Evolutionary conservation across 2,329 filamentous ascomycete species (phyloP), one percentile per base, ranked within the genome.

Genomic region (Fusarium sp.): DNA sequence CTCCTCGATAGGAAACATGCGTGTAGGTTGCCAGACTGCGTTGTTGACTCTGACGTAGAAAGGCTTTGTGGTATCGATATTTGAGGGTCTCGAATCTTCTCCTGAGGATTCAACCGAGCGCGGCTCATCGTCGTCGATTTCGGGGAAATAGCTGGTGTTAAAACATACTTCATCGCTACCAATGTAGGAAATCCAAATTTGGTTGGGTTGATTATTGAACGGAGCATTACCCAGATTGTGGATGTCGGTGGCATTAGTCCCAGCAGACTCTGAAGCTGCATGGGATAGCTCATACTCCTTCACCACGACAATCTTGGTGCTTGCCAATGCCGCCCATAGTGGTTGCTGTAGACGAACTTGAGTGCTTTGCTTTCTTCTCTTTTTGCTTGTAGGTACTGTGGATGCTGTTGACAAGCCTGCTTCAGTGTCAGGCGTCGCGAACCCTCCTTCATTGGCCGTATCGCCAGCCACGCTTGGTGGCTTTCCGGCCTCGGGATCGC

Each of bases 271-370:
- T 56, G 88, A 87, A 62, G 90, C 87, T 59, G 90, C 89, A 77
- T 92, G 89, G 70, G 92, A 95, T 77, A 96, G 87, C 80, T 94
- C 91, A 73, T 93, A 92, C 79, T 94, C 94, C 82, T 97, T 96
- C 76, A 96, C 90, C 81, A 97, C 93, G 73, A 96, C 95, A 77
- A 97, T 94, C 84, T 97, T 97, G 76, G 94, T 97, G 81, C 93
- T 97, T 51, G 94, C 94, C 72, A 97, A 87, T 47, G 94, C 94
- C 68, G 94, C 93, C 94, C 94, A 97, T 69, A 97, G 87, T 48
- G 94, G 94, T 81, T 97, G 94, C 76, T 93, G 90, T 77, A 93
- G 92, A 78, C 94, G 87, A 71, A 97, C 93, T 79, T 96, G 92
- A 60, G 93, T 94, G 76, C 92, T 95, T 80, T 97, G 93, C 81